These are phyloP conservation scores for Yamadazyma epiphylla DNA, from an alignment of 1,139 yeast species.

Conservation along the genomic window DNA sequence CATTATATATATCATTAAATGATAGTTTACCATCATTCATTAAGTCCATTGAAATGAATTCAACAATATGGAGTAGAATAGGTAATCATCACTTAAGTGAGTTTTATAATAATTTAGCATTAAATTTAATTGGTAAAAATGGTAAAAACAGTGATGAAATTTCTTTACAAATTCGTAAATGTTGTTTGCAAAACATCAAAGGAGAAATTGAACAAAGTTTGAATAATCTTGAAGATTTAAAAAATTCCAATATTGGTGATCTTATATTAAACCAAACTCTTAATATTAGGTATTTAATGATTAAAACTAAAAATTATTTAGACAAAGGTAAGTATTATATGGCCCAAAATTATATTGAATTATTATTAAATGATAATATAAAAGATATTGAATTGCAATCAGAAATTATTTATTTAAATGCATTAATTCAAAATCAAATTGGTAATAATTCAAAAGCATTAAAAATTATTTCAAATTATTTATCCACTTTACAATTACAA, in stretches of 20 bases:
- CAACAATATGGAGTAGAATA: slow-evolving; percentile 49
- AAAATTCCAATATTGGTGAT: slow-evolving; percentile 19
- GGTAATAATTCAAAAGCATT: slow-evolving; percentile 35
- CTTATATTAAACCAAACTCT: slow-evolving; percentile 34
- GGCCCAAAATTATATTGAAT: slow-evolving; percentile 21
- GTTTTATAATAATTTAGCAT: slow-evolving; percentile 43
- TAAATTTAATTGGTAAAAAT: slow-evolving; percentile 22
- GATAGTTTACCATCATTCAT: slow-evolving; percentile 36
- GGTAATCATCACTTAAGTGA: slow-evolving; percentile 46
- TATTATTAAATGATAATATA: slow-evolving; percentile 20
- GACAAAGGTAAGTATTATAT: slow-evolving; percentile 30
- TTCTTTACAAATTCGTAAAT: slow-evolving; percentile 34
- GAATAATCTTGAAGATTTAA: slow-evolving; percentile 22
- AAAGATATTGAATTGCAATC: slow-evolving; percentile 29
- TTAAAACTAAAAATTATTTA: slow-evolving; percentile 33
- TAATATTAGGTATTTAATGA: slow-evolving; percentile 32
- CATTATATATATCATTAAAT: slow-evolving; percentile 50
- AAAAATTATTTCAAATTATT: slow-evolving; percentile 23
- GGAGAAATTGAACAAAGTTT: slow-evolving; percentile 41
- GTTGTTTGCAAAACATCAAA: slow-evolving; percentile 26
- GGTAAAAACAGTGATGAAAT: slow-evolving; percentile 36
- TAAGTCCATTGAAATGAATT: slow-evolving; percentile 42
- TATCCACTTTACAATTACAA: slow-evolving; percentile 19
- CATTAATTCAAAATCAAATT: slow-evolving; percentile 25
- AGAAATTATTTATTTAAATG: slow-evolving; percentile 23